Evolutionary conservation across 202 grass and related monocot genomes (phyloP), one percentile per base, ranked within the genome.

Genomic region (Schoenoplectus tabernaemontani): DNA sequence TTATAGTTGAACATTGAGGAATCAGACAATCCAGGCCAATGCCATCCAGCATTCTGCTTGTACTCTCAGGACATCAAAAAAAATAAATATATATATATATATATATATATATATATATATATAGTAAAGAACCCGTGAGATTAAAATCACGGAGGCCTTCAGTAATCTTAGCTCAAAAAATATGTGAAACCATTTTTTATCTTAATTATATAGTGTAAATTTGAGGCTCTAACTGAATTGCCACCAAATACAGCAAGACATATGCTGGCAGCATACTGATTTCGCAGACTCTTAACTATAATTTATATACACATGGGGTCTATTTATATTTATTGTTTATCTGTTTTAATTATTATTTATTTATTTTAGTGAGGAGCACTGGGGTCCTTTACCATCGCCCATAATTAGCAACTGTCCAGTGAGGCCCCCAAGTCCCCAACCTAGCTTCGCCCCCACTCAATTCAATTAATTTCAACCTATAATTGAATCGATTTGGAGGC

Each of bases 401-500:
- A 65, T 65, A 65, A 65, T 65, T 65, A 65, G 62, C 62, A 65
- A 65, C 16, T 39, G 62, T 39, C 11, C 15, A 65, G 16, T 65
- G 62, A 5, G 62, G 16, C 56, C 34, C 24, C 59, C 57, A 59
- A 65, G 15, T 33, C 15, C 5, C 61, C 61, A 64, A 64, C 13
- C 32, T 64, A 64, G 5, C 4, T 34, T 1, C 19, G 16, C 19
- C 1, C 51, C 51, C 51, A 56, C 16, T 56, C 4, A 56, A 19
- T 56, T 56, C 2, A 51, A 16, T 15, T 4, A 15, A 3, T 37
- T 16, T 56, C 0, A 58, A 24, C 9, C 7, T 58, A 58, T 58
- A 17, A 58, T 24, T 24, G 5, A 62, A 34, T 56, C 34, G 3
- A 7, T 63, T 63, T 4, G 16, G 51, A 58, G 20, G 15, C 33